These are phyloP conservation scores for Neoboletus brunneissimus DNA, from an alignment of 768 basidiomycete genomes.

Conservation along the genomic window DNA sequence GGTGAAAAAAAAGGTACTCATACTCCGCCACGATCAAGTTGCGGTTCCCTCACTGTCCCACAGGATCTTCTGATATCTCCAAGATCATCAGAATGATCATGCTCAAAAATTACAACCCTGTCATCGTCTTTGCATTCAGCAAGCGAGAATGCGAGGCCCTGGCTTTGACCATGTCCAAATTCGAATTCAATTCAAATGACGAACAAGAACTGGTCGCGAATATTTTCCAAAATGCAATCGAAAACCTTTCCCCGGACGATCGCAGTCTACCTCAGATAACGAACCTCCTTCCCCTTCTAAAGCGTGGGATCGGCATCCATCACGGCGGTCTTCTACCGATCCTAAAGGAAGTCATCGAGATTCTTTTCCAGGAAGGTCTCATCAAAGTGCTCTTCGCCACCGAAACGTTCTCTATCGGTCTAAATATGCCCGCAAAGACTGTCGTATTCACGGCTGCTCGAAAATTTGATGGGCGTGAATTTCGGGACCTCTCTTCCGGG, in stretches of 20 bases:
- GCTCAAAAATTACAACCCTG: slow-evolving; percentile 95
- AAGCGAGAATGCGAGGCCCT: slow-evolving; percentile 96
- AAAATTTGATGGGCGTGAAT: slow-evolving; percentile 95
- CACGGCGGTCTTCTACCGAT: slow-evolving; percentile 97
- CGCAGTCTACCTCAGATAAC: slow-evolving; percentile 89
- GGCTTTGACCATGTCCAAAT: slow-evolving; percentile 89
- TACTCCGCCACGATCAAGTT: neutral
- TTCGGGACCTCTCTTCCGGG: slow-evolving; percentile 87
- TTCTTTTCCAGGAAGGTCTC: slow-evolving; percentile 95
- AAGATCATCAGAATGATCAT: slow-evolving; percentile 99
- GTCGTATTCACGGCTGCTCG: slow-evolving; percentile 95
- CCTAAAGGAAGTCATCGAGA: slow-evolving; percentile 98
- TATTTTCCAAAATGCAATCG: slow-evolving; percentile 95
- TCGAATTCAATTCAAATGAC: slow-evolving; percentile 91
- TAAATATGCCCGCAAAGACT: slow-evolving; percentile 99
- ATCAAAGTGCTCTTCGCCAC: slow-evolving; percentile 99
- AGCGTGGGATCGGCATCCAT: slow-evolving; percentile 96
- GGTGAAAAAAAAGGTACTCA: slow-evolving; percentile 79
- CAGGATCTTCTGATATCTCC: slow-evolving; percentile 89
- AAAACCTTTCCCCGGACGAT: slow-evolving; percentile 83
- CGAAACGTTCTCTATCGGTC: slow-evolving; percentile 95
- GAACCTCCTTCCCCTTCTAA: slow-evolving; percentile 87
- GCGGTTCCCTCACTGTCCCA: slow-evolving; percentile 9
- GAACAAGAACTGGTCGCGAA: slow-evolving; percentile 84
- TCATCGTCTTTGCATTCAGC: slow-evolving; percentile 97